phyloP scores from a whole-genome alignment of 495 filamentous ascomycete genomes.

The Mytilinidion resinicola region DNA sequence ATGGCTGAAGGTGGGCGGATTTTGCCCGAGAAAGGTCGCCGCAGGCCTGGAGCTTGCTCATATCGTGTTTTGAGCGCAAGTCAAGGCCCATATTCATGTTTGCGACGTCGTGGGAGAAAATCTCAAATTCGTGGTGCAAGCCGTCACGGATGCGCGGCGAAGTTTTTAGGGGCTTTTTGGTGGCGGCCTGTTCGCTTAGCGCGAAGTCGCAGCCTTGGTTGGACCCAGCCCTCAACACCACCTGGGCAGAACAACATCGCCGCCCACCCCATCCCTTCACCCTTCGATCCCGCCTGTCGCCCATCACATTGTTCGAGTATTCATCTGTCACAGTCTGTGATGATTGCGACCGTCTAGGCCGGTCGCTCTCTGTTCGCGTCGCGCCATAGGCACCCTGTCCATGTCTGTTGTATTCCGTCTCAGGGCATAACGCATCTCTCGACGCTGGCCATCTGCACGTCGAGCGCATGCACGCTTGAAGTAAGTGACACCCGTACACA shows the following conservation, averaged over 20 bases:
- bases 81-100: background rate
- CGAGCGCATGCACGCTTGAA: background rate
- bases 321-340: background rate
- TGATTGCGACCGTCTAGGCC: background rate
- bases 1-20: constrained; percentile 8
- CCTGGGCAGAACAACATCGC: background rate
- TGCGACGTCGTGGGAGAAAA: background rate
- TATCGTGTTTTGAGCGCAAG: background rate
- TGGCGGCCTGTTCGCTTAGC: background rate
- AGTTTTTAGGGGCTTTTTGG: background rate
- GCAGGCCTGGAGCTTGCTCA: background rate
- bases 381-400: background rate
- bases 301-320: background rate
- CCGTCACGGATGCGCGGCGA: no score
- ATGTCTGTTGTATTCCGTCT: no score
- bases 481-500: background rate
- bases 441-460: no score
- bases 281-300: background rate
- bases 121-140: background rate
- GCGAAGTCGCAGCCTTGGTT: background rate
- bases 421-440: no score
- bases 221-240: background rate
- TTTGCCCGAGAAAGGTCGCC: background rate
- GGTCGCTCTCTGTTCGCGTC: background rate
- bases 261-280: background rate